Conservation (phyloP, 805 yeast species). For the Candida orba region DNA sequence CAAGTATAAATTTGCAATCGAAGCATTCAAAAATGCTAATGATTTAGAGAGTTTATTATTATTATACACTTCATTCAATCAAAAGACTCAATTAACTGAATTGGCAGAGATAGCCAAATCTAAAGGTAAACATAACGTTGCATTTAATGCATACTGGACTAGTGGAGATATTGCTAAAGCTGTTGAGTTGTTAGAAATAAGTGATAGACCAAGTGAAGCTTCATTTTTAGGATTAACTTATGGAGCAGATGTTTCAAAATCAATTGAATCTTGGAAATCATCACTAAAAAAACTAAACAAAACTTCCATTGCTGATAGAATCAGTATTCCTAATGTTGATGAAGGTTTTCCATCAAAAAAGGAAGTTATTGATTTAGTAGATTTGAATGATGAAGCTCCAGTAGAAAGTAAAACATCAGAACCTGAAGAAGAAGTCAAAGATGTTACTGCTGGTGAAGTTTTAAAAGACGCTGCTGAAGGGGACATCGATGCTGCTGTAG, state of each 20-base stretch:
- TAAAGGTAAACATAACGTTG: slow-evolving; percentile 81
- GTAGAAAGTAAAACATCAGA: slow-evolving; percentile 21
- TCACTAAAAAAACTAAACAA: slow-evolving; percentile 46
- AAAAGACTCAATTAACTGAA: slow-evolving; percentile 48
- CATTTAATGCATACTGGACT: slow-evolving; percentile 88
- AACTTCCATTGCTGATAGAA: slow-evolving; percentile 51
- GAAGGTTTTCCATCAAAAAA: slow-evolving; percentile 27
- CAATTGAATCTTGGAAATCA: slow-evolving; percentile 63
- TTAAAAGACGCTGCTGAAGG: not conserved
- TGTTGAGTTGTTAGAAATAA: slow-evolving; percentile 54
- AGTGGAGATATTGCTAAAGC: slow-evolving; percentile 64
- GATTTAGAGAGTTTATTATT: slow-evolving; percentile 80
- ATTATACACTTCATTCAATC: slow-evolving; percentile 74
- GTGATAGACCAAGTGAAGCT: slow-evolving; percentile 78
- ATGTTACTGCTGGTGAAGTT: not conserved
- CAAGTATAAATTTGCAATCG: slow-evolving; percentile 74
- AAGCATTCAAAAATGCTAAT: slow-evolving; percentile 68
- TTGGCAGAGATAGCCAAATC: slow-evolving; percentile 62
- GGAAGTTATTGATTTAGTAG: slow-evolving; percentile 29
- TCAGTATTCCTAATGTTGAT: slow-evolving; percentile 37
- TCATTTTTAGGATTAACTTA: slow-evolving; percentile 73
- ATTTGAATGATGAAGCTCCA: slow-evolving; percentile 28
- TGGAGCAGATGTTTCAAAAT: slow-evolving; percentile 35
- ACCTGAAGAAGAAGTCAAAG: slow-evolving; percentile 4
- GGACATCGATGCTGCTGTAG: too few species aligned